These are phyloP conservation scores for Nothophaeocryptopus gaeumannii DNA, from an alignment of 2,329 filamentous ascomycete species.

Conservation along the genomic window DNA sequence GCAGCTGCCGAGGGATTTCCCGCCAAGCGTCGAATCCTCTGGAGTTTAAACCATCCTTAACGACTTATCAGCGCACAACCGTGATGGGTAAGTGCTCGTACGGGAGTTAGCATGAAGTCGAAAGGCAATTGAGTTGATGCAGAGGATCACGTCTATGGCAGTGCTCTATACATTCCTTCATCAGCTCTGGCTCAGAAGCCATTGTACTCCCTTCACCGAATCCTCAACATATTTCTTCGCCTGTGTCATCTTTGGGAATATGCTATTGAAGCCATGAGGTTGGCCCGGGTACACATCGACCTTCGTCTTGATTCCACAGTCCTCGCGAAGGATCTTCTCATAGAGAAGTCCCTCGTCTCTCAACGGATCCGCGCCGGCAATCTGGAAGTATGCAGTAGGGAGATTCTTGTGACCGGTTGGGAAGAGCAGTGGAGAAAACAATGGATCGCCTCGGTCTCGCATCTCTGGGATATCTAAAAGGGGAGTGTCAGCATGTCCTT, in stretches of 20 bases:
- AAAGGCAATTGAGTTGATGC: no score
- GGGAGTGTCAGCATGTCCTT: no score
- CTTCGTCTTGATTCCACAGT: conserved; percentile 42
- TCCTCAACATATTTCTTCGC: conserved; percentile 32
- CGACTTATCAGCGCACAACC: no score
- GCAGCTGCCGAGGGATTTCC: no score
- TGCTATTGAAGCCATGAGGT: conserved; percentile 44
- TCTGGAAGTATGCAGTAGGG: conserved; percentile 48
- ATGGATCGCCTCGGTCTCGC: conserved; percentile 30
- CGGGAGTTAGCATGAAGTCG: no score
- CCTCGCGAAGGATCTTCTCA: conserved; percentile 41
- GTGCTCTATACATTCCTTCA: neutral
- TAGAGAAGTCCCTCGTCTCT: conserved; percentile 51
- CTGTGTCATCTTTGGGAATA: conserved; percentile 27
- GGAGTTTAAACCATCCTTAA: no score
- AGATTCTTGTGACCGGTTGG: conserved; percentile 37
- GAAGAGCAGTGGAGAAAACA: conserved; percentile 32
- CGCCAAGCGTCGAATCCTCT: no score
- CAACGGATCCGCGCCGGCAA: conserved; percentile 49
- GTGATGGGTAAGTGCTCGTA: no score
- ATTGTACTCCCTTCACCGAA: conserved; percentile 29
- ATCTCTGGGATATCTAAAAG: conserved; percentile 11
- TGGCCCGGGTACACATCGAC: conserved; percentile 43
- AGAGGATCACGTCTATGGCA: no score
- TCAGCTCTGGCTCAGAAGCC: conserved; percentile 29